Conservation (phyloP, 1,139 yeast species). For the Dujonia santamariae region DNA sequence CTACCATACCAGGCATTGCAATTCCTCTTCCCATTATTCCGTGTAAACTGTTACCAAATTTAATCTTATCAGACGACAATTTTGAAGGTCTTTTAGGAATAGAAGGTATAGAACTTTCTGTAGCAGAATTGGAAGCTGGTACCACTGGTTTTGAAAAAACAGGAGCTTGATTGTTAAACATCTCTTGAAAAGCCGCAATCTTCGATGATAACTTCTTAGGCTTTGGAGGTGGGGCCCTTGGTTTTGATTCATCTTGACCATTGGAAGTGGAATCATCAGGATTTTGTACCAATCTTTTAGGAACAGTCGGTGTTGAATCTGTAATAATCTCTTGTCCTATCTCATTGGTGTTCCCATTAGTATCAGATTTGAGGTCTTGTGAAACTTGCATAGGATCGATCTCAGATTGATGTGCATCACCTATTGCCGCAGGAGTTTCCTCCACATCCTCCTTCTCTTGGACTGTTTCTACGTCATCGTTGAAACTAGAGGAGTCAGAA, state of each 20-base stretch:
- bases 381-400: too few relatives aligned
- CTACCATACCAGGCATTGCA: slow-evolving; percentile 65
- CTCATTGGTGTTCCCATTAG: neutral
- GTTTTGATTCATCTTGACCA: slow-evolving; percentile 8
- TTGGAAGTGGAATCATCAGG: neutral
- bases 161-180: slow-evolving; percentile 40
- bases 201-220: slow-evolving; percentile 75
- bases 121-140: slow-evolving; percentile 1
- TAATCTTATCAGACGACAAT: slow-evolving; percentile 33
- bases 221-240: slow-evolving; percentile 58
- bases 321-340: neutral
- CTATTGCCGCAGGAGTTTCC: too few relatives aligned
- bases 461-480: slow-evolving; percentile 36
- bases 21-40: slow-evolving; percentile 54
- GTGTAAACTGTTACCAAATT: slow-evolving; percentile 54
- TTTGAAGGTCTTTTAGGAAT: slow-evolving; percentile 15
- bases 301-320: neutral
- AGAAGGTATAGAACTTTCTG: slow-evolving; percentile 2
- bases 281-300: neutral
- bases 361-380: neutral
- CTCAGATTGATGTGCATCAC: too few relatives aligned
- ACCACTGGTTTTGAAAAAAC: slow-evolving; percentile 1
- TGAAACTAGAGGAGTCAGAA: slow-evolving; percentile 21
- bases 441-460: slow-evolving; percentile 23
- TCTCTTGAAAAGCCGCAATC: slow-evolving; percentile 77